Base-by-base conservation (phyloP, 148 eudicot genomes). In the Dysphania ambrosioides region DNA sequence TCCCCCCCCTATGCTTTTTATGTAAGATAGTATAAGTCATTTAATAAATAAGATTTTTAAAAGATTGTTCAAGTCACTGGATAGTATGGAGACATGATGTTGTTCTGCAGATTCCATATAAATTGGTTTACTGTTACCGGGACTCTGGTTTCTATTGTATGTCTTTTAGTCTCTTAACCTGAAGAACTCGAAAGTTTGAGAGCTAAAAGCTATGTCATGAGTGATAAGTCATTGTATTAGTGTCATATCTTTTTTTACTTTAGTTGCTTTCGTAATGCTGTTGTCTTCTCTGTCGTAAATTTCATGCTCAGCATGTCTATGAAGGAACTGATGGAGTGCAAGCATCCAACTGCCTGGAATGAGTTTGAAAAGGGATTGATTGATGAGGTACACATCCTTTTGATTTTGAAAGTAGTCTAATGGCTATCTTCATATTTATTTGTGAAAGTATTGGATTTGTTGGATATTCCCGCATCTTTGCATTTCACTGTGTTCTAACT, bases 301-400 rank as follows among this genome's bases (percentile, higher is more conserved):
- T 60, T 80, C 40, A 21, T 82, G 68, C 72, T 76, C 89, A 93
- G 94, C 67, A 89, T 91, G 97, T 86, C 97, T 36, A 76, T 93
- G 83, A 84, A 93, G 85, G 97, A 93, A 72, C 82, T 93, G 72
- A 76, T 93, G 53, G 89, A 91, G 41, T 80, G 88, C 88, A 91
- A 93, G 87, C 93, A 93, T 87, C 98, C 98, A 71, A 87, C 97
- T 68, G 87, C 95, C 4, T 93, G 98, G 98, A 79, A 78, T 76
- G 97, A 93, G 78, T 93, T 93, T 83, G 98, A 93, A 75, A 83
- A 81, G 84, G 98, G 97, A 70, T 80, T 85, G 79, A 91, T 93
- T 67, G 32, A 84, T 69, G 98, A 93, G 97, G 98, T 93, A 86
- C 66, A n/a, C n/a, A n/a, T 58, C 49, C 6, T 24, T 24, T n/a